These are phyloP conservation scores for Leishmania amazonensis DNA, from an alignment of 208 protist species.

Conservation along the genomic window DNA sequence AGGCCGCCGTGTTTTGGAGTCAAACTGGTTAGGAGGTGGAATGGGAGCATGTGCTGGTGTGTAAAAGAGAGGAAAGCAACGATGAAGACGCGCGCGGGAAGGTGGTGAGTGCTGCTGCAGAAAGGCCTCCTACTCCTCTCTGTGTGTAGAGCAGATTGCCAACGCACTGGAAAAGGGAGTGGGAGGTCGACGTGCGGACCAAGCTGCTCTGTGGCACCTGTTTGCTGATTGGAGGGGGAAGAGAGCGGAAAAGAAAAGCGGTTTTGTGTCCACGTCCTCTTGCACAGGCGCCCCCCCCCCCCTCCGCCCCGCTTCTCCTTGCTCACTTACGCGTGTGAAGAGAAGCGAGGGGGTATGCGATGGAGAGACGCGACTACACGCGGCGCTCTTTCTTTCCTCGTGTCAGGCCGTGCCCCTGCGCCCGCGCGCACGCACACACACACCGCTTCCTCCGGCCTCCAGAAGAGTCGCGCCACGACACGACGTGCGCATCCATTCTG, in stretches of 20 bases:
- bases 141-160: neutral
- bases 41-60: neutral
- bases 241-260: neutral
- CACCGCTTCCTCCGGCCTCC: neutral
- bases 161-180: neutral
- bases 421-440: neutral
- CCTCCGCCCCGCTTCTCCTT: neutral
- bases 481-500: neutral
- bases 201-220: neutral
- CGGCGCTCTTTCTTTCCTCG: neutral
- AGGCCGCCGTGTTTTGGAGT: neutral
- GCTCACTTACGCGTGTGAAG: neutral
- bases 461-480: neutral
- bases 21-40: neutral
- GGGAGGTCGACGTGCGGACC: neutral
- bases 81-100: neutral
- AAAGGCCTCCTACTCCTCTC: neutral
- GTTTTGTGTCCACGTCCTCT: neutral
- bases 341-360: neutral
- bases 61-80: neutral
- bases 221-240: neutral
- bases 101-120: neutral
- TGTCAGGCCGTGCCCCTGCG: neutral
- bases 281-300: neutral
- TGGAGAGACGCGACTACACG: neutral